A percentile compares a stretch with the other conserved stretches of the same genome.
These are phyloP conservation scores for Thelonectria discophora DNA, from an alignment of 2,329 filamentous ascomycete genomes.

Conservation along the genomic window DNA sequence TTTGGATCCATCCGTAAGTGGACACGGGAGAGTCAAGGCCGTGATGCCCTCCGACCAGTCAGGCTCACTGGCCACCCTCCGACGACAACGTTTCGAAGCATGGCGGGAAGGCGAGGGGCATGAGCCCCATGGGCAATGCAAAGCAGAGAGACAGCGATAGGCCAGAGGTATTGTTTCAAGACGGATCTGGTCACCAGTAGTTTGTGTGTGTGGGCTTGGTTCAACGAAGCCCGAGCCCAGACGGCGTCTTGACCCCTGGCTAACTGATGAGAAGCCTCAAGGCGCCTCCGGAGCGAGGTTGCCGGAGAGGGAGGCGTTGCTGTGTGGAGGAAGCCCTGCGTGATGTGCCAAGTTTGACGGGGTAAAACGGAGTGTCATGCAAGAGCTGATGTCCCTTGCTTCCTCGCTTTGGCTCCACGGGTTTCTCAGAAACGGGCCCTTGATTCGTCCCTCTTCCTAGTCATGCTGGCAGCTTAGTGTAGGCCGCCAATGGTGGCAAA, in stretches of 20 bases:
- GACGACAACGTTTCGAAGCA: slow-evolving; percentile 50
- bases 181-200: slow-evolving; percentile 38
- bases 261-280: slow-evolving; percentile 27
- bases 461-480: slow-evolving; percentile 35
- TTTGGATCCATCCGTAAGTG: slow-evolving; percentile 30
- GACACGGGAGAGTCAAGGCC: slow-evolving; percentile 45
- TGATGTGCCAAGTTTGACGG: slow-evolving; percentile 13
- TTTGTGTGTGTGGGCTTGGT: slow-evolving; percentile 35
- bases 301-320: slow-evolving; percentile 7
- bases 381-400: slow-evolving; percentile 26
- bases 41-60: slow-evolving; percentile 36
- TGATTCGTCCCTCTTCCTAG: slow-evolving; percentile 24
- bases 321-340: slow-evolving; percentile 8
- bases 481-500: slow-evolving; percentile 41
- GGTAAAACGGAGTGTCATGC: slow-evolving; percentile 30
- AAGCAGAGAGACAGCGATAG: slow-evolving; percentile 43
- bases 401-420: slow-evolving; percentile 23
- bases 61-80: slow-evolving; percentile 29
- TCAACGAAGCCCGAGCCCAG: slow-evolving; percentile 33
- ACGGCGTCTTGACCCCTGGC: slow-evolving; percentile 38
- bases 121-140: slow-evolving; percentile 37
- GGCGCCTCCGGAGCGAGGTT: slow-evolving; percentile 17
- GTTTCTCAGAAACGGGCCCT: slow-evolving; percentile 21
- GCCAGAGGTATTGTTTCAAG: slow-evolving; percentile 43
- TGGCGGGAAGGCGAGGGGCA: slow-evolving; percentile 46